Evolutionary conservation across 768 basidiomycete genomes (phyloP), one percentile per base, ranked within the genome.

Genomic region (Leccinum subtestaceum): DNA sequence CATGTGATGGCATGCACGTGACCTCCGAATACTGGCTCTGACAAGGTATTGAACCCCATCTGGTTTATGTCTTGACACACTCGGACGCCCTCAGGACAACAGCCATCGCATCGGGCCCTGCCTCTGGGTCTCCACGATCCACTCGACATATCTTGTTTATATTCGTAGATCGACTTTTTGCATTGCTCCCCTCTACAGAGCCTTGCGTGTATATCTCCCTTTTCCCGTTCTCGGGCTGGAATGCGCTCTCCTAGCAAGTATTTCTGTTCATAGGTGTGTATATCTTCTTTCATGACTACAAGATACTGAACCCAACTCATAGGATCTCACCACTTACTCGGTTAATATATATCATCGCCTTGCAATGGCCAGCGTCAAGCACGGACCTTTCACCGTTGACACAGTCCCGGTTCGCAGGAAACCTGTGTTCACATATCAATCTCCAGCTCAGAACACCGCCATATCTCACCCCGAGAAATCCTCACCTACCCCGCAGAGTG

Each of bases 381-480:
- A 56, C 49, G 52, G 49, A 34, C 12, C 55, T 25, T 43, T 64
- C 31, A 32, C 52, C 23, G 49, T 61, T 47, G 57, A 55, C 55
- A 60, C 63, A 17, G 57, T 68, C 55, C 47, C 67, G n/a, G 72
- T 77, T 32, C 80, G 84, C 55, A 77, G 85, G 56, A 87, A 87
- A 68, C 86, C 85, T 27, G 65, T 71, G 53, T 63, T 76, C 61
- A 86, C 85, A 13, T 85, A 85, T 70, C 82, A 78, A 59, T 87
- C 85, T 7, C 85, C 85, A 8, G 70, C 76, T 34, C 76, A 69
- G 63, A 67, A 69, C 43, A 72, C 76, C 34, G 66, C 67, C 36
- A 57, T 56, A 40, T 53, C 31, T 17, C 64, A 68, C 52, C 63
- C 67, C 60, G 67, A 75, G 57, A 57, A 57, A 29, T 43, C 60